These are phyloP conservation scores for Phytophthora lateralis DNA, from an alignment of 352 stramenopile species.

Conservation along the genomic window DNA sequence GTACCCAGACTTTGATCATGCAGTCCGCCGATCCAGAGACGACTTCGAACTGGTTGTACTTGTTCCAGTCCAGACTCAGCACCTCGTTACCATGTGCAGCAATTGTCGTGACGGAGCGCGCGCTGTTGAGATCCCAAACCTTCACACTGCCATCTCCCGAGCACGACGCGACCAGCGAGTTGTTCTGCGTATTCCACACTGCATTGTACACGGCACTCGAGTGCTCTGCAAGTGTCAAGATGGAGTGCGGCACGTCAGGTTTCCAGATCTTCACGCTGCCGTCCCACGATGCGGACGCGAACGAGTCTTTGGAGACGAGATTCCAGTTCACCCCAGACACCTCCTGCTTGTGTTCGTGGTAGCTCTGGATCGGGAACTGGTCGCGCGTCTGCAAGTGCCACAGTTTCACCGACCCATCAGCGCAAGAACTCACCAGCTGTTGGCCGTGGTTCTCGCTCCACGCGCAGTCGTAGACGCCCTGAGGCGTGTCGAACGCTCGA, in stretches of 20 bases:
- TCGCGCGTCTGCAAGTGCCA: constrained; percentile 90
- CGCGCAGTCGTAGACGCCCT: constrained; percentile 90
- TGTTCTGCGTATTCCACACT: constrained; percentile 86
- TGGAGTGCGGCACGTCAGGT: constrained; percentile 67
- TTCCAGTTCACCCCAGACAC: constrained; percentile 92
- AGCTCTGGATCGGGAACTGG: constrained; percentile 89
- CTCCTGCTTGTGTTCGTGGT: constrained; percentile 87
- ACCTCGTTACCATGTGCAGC: constrained; percentile 82
- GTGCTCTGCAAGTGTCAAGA: constrained; percentile 83
- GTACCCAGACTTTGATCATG: constrained; percentile 87
- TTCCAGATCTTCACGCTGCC: constrained; percentile 88
- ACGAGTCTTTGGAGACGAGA: constrained; percentile 85
- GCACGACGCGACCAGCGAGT: constrained; percentile 71
- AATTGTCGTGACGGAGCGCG: constrained; percentile 62
- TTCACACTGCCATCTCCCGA: constrained; percentile 79
- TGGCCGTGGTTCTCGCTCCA: constrained; percentile 90
- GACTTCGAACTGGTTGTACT: constrained; percentile 91
- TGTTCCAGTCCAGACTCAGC: constrained; percentile 92
- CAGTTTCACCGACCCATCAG: constrained; percentile 89
- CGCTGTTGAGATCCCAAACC: constrained; percentile 79
- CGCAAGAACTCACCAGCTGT: constrained; percentile 87
- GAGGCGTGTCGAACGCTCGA: constrained; percentile 88
- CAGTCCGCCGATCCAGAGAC: constrained; percentile 87
- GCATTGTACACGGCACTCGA: constrained; percentile 81
- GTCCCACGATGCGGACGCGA: constrained; percentile 90